These are phyloP conservation scores for Trichoderma lentiforme DNA, from an alignment of 2,329 filamentous ascomycete genomes.

Conservation along the genomic window DNA sequence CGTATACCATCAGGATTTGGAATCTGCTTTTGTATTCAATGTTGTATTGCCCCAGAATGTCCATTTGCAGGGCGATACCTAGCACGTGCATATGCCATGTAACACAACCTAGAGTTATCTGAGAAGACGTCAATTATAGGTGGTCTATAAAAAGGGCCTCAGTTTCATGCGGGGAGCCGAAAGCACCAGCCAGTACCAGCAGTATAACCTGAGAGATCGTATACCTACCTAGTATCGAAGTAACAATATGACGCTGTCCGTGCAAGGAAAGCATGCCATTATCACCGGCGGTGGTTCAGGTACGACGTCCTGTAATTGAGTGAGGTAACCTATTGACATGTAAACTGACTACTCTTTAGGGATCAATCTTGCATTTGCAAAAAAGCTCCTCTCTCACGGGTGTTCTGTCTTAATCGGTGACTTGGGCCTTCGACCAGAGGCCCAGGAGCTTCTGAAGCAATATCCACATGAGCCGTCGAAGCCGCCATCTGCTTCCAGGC, in stretches of 20 bases:
- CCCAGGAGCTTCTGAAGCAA: background rate
- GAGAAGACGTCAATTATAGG: background rate
- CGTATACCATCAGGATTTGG: background rate
- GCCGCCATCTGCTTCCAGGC: background rate
- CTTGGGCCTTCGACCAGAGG: background rate
- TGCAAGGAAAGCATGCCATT: background rate
- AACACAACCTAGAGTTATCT: background rate
- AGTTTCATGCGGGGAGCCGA: background rate
- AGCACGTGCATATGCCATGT: background rate
- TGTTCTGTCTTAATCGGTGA: background rate
- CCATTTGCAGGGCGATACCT: background rate
- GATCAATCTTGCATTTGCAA: background rate
- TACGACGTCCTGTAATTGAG: background rate
- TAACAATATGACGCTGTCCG: background rate
- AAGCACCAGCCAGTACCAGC: background rate
- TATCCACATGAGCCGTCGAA: background rate
- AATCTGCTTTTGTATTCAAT: background rate
- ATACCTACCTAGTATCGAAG: background rate
- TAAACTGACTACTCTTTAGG: background rate
- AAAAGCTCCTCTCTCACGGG: background rate
- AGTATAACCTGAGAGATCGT: background rate
- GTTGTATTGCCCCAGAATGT: background rate
- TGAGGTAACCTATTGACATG: background rate
- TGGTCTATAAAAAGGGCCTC: background rate
- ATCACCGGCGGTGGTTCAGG: background rate